phyloP scores from a whole-genome alignment of 73 alveolate genomes.

The Paramecium biaurelia region DNA sequence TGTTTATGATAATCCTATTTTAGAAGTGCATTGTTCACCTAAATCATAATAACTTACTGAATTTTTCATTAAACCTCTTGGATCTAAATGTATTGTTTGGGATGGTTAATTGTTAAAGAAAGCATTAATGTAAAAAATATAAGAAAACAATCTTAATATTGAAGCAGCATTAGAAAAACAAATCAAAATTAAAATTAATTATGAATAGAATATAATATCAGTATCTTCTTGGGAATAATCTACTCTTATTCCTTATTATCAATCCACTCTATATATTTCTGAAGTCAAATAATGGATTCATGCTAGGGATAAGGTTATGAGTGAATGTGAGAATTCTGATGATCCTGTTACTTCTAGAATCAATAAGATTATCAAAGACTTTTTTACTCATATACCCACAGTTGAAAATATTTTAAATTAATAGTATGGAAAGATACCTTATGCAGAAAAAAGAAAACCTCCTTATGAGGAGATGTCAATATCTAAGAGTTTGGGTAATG shows the following conservation, averaged over 20 bases:
- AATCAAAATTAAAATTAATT: background rate
- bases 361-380: background rate
- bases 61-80: background rate
- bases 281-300: constrained; percentile 11
- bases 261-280: background rate
- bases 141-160: background rate
- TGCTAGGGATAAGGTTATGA: background rate
- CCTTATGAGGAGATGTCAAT: constrained; percentile 24
- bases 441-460: constrained; percentile 38
- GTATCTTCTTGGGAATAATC: background rate
- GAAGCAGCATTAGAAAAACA: background rate
- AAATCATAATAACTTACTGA: background rate
- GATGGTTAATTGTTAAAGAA: background rate
- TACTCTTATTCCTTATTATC: background rate
- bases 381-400: background rate
- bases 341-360: background rate
- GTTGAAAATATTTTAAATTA: background rate
- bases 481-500: background rate
- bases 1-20: background rate
- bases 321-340: background rate
- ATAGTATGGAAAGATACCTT: constrained; percentile 39
- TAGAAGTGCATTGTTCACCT: background rate
- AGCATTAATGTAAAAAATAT: background rate
- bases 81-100: background rate
- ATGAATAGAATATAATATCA: background rate